A percentile compares a stretch with the other conserved stretches of the same genome.
Conservation (phyloP, 139 green algal species). For the Chlorella sorokiniana region DNA sequence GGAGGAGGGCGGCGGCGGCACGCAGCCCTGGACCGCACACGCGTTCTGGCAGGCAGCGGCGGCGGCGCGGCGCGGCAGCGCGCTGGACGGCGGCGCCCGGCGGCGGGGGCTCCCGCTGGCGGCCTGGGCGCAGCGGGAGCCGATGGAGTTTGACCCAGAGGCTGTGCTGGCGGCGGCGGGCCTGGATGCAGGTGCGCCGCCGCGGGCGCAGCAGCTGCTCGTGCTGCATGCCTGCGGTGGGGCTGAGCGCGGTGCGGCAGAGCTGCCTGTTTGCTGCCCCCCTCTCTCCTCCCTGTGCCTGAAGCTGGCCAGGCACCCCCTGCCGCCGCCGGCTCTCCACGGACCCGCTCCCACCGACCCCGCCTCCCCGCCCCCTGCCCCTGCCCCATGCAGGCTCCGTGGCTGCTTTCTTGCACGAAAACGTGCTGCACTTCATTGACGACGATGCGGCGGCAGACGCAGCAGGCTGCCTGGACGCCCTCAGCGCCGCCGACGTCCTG, state of each 20-base stretch:
- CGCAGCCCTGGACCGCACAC: not conserved
- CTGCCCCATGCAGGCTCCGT: conserved; percentile 34
- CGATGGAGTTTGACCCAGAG: conserved; percentile 57
- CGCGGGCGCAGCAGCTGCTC: too few species aligned
- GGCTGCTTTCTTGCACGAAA: conserved; percentile 71
- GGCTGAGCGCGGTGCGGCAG: too few species aligned
- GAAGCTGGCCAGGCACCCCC: too few species aligned
- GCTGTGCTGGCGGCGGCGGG: conserved; percentile 51
- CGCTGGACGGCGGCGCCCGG: not conserved
- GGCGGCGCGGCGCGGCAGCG: too few species aligned
- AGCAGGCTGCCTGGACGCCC: conserved; percentile 45
- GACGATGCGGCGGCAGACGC: conserved; percentile 51
- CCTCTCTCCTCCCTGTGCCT: too few species aligned
- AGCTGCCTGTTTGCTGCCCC: not conserved
- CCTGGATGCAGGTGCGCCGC: conserved; percentile 55
- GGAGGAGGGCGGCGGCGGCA: not conserved
- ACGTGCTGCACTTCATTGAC: conserved; percentile 60
- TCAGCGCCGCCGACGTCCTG: conserved; percentile 52
- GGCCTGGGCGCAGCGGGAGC: conserved; percentile 27
- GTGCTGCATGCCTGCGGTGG: too few species aligned
- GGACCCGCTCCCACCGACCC: too few species aligned
- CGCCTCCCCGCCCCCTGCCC: not conserved
- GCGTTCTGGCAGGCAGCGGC: not conserved
- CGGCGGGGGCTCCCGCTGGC: conserved; percentile 3
- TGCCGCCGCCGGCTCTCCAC: too few species aligned